Conservation (phyloP, 2,329 filamentous ascomycete genomes). For the Exophiala alcalophila region DNA sequence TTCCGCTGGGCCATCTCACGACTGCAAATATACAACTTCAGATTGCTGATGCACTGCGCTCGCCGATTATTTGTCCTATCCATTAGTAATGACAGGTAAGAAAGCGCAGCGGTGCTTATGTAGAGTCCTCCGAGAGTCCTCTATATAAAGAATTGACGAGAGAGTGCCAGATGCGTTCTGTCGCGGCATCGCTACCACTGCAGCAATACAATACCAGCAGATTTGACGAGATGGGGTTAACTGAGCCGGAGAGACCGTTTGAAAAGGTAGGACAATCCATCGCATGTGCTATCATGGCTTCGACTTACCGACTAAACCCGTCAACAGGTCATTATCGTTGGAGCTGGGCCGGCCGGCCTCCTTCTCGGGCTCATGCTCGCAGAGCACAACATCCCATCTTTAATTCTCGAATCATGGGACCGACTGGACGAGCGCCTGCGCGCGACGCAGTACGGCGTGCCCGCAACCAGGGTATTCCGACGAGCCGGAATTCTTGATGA, state of each 20-base stretch:
- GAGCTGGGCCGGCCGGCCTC: conserved; percentile 36
- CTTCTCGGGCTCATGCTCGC: conserved; percentile 33
- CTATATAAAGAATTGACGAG: conserved; percentile 3
- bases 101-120: too few species aligned
- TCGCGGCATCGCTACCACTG: too few species aligned
- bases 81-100: too few species aligned
- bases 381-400: conserved; percentile 6
- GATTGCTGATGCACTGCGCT: too few species aligned
- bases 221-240: conserved; percentile 4
- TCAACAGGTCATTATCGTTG: conserved; percentile 29
- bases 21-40: too few species aligned
- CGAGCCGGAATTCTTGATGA: conserved; percentile 57
- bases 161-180: not conserved
- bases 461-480: conserved; percentile 56
- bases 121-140: not conserved
- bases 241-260: conserved; percentile 11
- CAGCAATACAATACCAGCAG: not conserved
- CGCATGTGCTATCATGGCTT: not conserved
- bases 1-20: too few species aligned
- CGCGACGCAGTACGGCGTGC: conserved; percentile 60
- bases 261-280: conserved; percentile 9
- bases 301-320: not conserved
- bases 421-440: conserved; percentile 35
- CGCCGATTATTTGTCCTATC: too few species aligned
- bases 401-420: conserved; percentile 16